Evolutionary conservation across 2,329 filamentous ascomycete genomes (phyloP), one percentile per base, ranked within the genome.

Genomic region (Fusarium incarnatum): DNA sequence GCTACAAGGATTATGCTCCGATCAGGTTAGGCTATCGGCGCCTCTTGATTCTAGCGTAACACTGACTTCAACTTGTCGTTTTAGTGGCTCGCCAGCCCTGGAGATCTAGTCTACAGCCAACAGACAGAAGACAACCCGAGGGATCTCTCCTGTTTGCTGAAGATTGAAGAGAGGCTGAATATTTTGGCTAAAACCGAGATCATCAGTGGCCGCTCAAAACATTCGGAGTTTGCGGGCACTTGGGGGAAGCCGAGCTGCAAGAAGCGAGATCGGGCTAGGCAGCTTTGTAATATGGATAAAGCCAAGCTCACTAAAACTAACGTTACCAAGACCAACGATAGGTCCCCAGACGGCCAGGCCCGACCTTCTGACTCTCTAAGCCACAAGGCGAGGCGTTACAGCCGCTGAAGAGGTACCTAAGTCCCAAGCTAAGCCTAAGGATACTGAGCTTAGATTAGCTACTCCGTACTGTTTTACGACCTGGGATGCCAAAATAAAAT

Each of bases 21-120:
- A 65, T 60, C 42, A 46, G 32, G 60, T 28, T 54, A 71, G 58
- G 45, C 55, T 65, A 64, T 65, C 44, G 37, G 23, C 68, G 68
- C 64, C 68, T 67, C 62, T 53, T 71, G 55, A 55, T 71, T 70
- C 68, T 71, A 70, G 68, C 52, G 68, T 53, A 60, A 37, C 45
- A 57, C 64, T 37, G 47, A 57, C 32, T 60, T 50, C 41, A 70
- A 60, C 63, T 42, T 54, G 28, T 20, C 13, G 30, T 25, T 48
- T 49, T 68, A 68, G 66, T 59, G 66, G 66, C 25, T 58, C 54
- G 46, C 46, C 41, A 45, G 44, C 37, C 57, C 63, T 47, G 44
- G 44, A 47, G 44, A 47, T 28, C 18, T 27, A 20, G 18, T 27
- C 32, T 42, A n/a, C 25, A 40, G 56, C 42, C 18, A 44, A 41